Conservation (phyloP, 1,139 yeast genomes). For the Spencermartinsiella ligniputridi region DNA sequence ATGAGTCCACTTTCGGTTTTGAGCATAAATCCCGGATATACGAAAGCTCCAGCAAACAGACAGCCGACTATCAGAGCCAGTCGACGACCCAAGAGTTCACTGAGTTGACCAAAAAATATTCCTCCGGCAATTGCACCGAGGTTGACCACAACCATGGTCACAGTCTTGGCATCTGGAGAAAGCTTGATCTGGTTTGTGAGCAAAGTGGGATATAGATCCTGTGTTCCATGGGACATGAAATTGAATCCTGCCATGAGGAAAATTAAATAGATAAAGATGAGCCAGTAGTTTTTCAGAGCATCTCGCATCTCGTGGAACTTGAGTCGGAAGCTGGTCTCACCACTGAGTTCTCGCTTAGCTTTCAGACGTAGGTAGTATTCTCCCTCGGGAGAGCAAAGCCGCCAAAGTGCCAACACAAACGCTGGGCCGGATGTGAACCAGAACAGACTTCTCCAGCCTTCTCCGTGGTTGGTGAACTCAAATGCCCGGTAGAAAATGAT, state of each 20-base stretch:
- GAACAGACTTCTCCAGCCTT: slow-evolving; percentile 48
- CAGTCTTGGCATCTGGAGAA: slow-evolving; percentile 39
- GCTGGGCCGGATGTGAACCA: slow-evolving; percentile 54
- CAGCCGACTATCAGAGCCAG: slow-evolving; percentile 42
- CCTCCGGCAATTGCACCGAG: slow-evolving; percentile 53
- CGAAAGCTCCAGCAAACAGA: slow-evolving; percentile 47
- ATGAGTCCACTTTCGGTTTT: slow-evolving; percentile 38
- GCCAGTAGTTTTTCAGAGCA: slow-evolving; percentile 41
- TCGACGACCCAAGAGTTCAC: slow-evolving; percentile 47
- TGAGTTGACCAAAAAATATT: slow-evolving; percentile 41
- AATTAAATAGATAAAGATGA: slow-evolving; percentile 43
- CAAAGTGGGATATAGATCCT: slow-evolving; percentile 50
- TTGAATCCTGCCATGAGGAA: slow-evolving; percentile 48
- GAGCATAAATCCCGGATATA: slow-evolving; percentile 50
- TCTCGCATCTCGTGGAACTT: slow-evolving; percentile 21
- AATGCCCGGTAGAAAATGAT: slow-evolving; percentile 37
- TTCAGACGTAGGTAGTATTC: slow-evolving; percentile 25
- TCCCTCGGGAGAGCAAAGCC: slow-evolving; percentile 40
- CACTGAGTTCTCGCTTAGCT: slow-evolving; percentile 5
- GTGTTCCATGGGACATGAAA: slow-evolving; percentile 53
- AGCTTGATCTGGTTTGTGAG: slow-evolving; percentile 40
- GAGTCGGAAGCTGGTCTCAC: neutral
- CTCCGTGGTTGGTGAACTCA: slow-evolving; percentile 24
- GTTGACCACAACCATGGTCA: slow-evolving; percentile 45
- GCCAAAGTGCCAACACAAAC: slow-evolving; percentile 39